A percentile compares a stretch with the other conserved stretches of the same genome.
These are phyloP conservation scores for Ascoidea rubescens DNA, from an alignment of 805 yeast species.

Conservation along the genomic window DNA sequence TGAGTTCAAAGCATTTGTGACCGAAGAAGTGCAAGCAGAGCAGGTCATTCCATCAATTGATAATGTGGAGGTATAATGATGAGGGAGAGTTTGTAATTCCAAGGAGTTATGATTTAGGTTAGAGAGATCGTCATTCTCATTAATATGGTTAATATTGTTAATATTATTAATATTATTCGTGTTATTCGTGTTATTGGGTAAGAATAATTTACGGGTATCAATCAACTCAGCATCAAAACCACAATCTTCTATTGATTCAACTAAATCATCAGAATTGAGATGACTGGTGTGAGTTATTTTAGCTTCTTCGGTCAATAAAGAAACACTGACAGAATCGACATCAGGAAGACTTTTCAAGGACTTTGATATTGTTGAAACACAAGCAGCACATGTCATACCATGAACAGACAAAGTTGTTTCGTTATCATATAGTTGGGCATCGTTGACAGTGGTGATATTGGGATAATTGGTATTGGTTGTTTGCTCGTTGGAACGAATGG, in stretches of 20 bases:
- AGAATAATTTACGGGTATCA: slow-evolving; percentile 1
- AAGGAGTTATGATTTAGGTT: not conserved
- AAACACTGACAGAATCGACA: slow-evolving; percentile 32
- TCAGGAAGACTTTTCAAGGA: slow-evolving; percentile 43
- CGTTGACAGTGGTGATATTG: not conserved
- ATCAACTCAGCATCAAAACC: slow-evolving; percentile 48
- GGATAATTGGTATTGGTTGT: not conserved
- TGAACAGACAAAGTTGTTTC: slow-evolving; percentile 13
- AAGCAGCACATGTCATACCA: slow-evolving; percentile 92
- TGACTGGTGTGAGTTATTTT: slow-evolving; percentile 30
- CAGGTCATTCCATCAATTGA: slow-evolving; percentile 75
- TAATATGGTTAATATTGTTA: not conserved
- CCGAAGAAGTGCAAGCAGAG: slow-evolving; percentile 64
- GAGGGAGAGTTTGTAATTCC: not conserved
- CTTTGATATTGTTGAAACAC: slow-evolving; percentile 52
- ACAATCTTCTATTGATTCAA: slow-evolving; percentile 52
- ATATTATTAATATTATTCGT: not conserved
- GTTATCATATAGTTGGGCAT: not conserved
- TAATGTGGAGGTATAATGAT: slow-evolving; percentile 1
- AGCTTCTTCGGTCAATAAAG: slow-evolving; percentile 69
- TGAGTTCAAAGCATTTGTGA: slow-evolving; percentile 48
- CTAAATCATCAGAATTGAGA: slow-evolving; percentile 23
- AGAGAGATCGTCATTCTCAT: not conserved
- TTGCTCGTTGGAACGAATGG: not conserved
- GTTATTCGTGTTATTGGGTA: not conserved